A percentile compares a stretch with the other conserved stretches of the same genome.
These are phyloP conservation scores for Vigna trinervia DNA, from an alignment of 306 rosid species.

Conservation along the genomic window DNA sequence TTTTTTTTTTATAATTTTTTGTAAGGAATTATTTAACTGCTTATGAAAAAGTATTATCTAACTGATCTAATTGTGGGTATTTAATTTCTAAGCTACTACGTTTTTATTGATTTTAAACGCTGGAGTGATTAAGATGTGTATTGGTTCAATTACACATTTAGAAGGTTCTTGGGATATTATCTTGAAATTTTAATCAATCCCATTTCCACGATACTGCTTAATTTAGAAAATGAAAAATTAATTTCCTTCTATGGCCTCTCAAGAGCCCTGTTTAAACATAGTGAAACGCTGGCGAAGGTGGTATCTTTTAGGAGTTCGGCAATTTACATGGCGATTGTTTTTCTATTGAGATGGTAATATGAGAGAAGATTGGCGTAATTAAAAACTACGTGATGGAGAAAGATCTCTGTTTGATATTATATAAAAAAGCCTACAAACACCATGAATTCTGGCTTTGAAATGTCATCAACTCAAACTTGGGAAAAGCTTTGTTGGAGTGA, in stretches of 20 bases:
- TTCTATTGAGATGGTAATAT: not conserved
- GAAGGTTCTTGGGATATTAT: not conserved
- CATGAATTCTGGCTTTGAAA: not conserved
- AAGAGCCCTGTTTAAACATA: not conserved
- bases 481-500: not conserved
- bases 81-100: not conserved
- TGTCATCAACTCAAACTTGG: not conserved
- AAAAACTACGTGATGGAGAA: not conserved
- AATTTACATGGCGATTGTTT: not conserved
- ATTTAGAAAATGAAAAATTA: not conserved
- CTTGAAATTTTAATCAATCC: not conserved
- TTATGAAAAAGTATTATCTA: not conserved
- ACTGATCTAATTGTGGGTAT: not conserved
- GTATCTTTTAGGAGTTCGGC: not conserved
- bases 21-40: not conserved
- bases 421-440: not conserved
- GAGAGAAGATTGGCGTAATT: not conserved
- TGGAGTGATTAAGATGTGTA: too few relatives aligned
- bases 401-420: not conserved
- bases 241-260: not conserved
- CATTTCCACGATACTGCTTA: not conserved
- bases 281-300: not conserved
- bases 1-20: not conserved
- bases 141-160: not conserved
- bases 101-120: not conserved